Base-by-base conservation (phyloP, 2,329 filamentous ascomycete species). In the Stachybotrys chartarum region DNA sequence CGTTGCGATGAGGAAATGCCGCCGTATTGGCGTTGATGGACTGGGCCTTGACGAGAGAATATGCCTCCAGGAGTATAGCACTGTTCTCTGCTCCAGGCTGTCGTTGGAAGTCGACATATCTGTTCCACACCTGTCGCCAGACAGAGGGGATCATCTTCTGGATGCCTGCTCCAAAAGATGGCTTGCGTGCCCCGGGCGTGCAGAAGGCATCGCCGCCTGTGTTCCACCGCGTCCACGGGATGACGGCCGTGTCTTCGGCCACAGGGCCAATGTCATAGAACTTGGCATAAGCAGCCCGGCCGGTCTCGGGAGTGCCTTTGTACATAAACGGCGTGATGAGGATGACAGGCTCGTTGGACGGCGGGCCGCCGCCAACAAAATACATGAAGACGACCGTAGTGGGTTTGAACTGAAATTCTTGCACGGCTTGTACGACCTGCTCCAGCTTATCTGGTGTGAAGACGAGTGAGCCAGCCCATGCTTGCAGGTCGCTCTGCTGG, bases 121-220 rank as follows among this genome's bases (percentile, higher is more conserved):
- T 58, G 50, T 73, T 62, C 70, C 71, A 76, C 35, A 74, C 63
- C 30, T 66, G 57, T 6, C 66, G 67, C 72, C 73, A 76, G n/a
- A 65, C 67, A 1, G 61, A 44, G 0, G 72, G 61, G 35, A 66
- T 61, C 67, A 76, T 66, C 17, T 57, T 62, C 7, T 62, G 64
- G 49, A 75, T 61, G 6, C 64, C 66, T 1, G 66, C 66, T 53
- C 64, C 66, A 58, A 67, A 74, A 6, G 70, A 64, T 1, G 73
- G 72, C 59, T 76, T 76, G 50, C 72, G 70, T 1, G 61, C 71
- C 7, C 69, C 72, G 3, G 63, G 62, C 2, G 54, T 53, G 59
- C 73, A 76, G 60, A 73, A 73, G 5, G 58, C 56, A 53, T 71
- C 69, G 49, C 65, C 68, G 6, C 61, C 72, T 5, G 64, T 62